These are phyloP conservation scores for Stenogyne calaminthoides DNA, from an alignment of 305 asterid species.

Conservation along the genomic window DNA sequence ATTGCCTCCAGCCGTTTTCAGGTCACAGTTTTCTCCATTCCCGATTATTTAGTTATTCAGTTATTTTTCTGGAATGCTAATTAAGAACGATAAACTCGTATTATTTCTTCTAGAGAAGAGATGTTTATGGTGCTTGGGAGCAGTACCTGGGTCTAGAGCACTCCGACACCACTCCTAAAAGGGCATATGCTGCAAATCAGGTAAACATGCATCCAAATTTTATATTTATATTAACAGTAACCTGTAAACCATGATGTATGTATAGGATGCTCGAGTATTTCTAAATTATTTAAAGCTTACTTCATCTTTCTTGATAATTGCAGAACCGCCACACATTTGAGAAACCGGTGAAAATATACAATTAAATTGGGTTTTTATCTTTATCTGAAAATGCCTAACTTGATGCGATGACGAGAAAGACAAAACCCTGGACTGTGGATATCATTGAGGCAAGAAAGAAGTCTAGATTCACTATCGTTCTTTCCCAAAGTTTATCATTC, in stretches of 20 bases:
- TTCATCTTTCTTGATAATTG: conserved; percentile 28
- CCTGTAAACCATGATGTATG: not conserved
- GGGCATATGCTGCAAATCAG: conserved; percentile 76
- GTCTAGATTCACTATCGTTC: not conserved
- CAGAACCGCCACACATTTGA: conserved; percentile 88
- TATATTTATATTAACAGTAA: not conserved
- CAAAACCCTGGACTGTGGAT: conserved; percentile 18
- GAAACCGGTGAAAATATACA: conserved; percentile 82
- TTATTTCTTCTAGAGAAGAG: conserved; percentile 76
- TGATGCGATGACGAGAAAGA: conserved; percentile 6
- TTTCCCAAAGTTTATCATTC: conserved; percentile 19
- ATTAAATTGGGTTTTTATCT: conserved; percentile 38
- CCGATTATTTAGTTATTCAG: conserved; percentile 2
- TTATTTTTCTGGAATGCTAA: conserved; percentile 2
- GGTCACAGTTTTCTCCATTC: conserved; percentile 41
- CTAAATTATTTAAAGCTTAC: not conserved
- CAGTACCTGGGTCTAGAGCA: conserved; percentile 96
- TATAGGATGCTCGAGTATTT: not conserved
- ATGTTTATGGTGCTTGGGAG: conserved; percentile 94
- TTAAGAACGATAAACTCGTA: conserved; percentile 4
- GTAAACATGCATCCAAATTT: conserved; percentile 28
- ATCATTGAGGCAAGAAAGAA: conserved; percentile 6
- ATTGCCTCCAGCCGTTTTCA: conserved; percentile 70
- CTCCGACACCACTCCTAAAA: conserved; percentile 75
- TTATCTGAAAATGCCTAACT: conserved; percentile 16